A percentile compares a stretch with the other conserved stretches of the same genome.
phyloP scores from a whole-genome alignment of 2,329 filamentous ascomycete species.

The Fusarium caatingaense region DNA sequence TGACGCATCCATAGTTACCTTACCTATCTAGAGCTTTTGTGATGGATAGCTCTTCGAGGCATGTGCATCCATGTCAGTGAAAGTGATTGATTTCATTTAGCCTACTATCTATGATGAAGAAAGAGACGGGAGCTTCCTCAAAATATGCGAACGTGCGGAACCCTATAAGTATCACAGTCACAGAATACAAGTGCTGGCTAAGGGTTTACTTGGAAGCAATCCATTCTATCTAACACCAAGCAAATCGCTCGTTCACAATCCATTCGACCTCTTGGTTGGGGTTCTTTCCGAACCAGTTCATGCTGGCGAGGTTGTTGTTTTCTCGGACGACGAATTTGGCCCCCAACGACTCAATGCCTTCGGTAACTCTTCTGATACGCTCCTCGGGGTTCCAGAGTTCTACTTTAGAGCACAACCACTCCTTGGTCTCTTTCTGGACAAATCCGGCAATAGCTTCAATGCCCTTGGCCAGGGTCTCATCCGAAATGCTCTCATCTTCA shows the following conservation, averaged over 20 bases:
- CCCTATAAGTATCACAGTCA: background rate
- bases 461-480: constrained; percentile 60
- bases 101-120: background rate
- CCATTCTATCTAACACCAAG: constrained; percentile 72
- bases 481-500: constrained; percentile 61
- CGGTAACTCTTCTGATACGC: constrained; percentile 60
- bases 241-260: constrained; percentile 82
- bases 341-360: constrained; percentile 58
- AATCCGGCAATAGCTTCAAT: constrained; percentile 72
- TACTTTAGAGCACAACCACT: constrained; percentile 77
- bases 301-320: constrained; percentile 73
- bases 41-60: constrained; percentile 39
- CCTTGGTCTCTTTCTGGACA: constrained; percentile 76
- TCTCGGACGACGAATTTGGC: constrained; percentile 67
- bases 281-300: constrained; percentile 76
- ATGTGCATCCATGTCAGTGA: too few relatives aligned
- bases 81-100: background rate
- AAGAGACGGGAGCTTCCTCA: background rate
- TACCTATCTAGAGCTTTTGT: too few relatives aligned
- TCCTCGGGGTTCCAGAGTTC: constrained; percentile 86
- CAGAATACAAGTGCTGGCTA: background rate
- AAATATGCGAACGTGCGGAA: background rate
- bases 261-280: constrained; percentile 70
- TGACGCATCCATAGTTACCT: constrained; percentile 29
- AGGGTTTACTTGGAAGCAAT: background rate